phyloP scores from a whole-genome alignment of 2,329 filamentous ascomycete species.

The Fusarium luffae region DNA sequence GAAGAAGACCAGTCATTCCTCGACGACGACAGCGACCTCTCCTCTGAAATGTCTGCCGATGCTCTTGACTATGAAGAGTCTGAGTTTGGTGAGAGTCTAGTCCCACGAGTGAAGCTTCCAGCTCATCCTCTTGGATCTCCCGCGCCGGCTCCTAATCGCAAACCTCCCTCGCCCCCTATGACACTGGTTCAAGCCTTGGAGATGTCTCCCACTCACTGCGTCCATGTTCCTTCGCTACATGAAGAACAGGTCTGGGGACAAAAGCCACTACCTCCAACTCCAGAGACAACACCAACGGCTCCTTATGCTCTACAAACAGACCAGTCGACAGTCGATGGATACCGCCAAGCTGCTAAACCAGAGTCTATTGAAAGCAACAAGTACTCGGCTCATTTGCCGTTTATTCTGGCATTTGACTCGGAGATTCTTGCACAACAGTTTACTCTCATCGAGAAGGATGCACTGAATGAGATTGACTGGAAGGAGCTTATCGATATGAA shows the following conservation, averaged over 20 bases:
- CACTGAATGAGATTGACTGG: constrained; percentile 88
- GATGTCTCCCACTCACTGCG: constrained; percentile 42
- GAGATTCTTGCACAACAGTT: constrained; percentile 84
- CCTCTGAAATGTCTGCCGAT: constrained; percentile 71
- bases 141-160: constrained; percentile 46
- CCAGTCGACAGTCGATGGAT: constrained; percentile 50
- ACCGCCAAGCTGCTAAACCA: constrained; percentile 50
- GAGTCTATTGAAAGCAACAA: constrained; percentile 50
- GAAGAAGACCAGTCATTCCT: constrained; percentile 58
- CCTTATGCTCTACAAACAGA: constrained; percentile 49
- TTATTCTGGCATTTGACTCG: constrained; percentile 84
- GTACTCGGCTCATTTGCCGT: constrained; percentile 74
- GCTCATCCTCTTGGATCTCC: constrained; percentile 51
- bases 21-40: constrained; percentile 68
- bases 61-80: constrained; percentile 57
- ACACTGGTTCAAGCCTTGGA: constrained; percentile 45
- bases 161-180: constrained; percentile 46
- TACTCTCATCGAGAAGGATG: constrained; percentile 87
- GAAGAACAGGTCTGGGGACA: constrained; percentile 41
- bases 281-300: constrained; percentile 60
- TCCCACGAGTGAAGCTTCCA: constrained; percentile 46
- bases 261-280: constrained; percentile 54
- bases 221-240: constrained; percentile 42
- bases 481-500: constrained; percentile 85
- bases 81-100: constrained; percentile 41